Conservation (phyloP, 495 filamentous ascomycete species). For the Xylaria palmicola region DNA sequence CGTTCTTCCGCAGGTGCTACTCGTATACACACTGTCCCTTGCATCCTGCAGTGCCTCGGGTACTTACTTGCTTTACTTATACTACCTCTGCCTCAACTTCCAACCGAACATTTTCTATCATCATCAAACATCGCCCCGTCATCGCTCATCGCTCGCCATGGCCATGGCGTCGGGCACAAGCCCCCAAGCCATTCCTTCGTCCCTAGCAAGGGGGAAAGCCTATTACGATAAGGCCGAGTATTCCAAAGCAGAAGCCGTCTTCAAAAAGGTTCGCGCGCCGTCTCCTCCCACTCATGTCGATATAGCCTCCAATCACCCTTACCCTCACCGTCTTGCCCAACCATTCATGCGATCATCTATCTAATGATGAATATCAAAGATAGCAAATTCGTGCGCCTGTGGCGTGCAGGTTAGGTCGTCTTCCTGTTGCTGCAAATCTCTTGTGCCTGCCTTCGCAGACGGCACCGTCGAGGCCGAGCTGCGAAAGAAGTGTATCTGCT, state of each 20-base stretch:
- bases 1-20: no score
- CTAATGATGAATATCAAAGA: neutral
- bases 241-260: constrained; percentile 2
- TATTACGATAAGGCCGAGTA: neutral
- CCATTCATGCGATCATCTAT: neutral
- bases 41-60: no score
- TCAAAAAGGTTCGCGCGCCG: constrained; percentile 8
- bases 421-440: constrained; percentile 14
- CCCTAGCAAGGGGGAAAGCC: neutral
- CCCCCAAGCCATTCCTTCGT: neutral
- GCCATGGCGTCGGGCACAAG: neutral
- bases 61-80: no score
- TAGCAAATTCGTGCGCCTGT: constrained; percentile 7
- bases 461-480: constrained; percentile 9
- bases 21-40: no score
- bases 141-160: no score
- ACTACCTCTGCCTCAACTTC: no score
- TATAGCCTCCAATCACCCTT: neutral
- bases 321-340: neutral
- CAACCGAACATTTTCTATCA: neutral
- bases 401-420: constrained; percentile 1
- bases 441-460: constrained; percentile 2
- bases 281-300: neutral
- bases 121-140: neutral
- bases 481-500: constrained; percentile 16